phyloP scores from a whole-genome alignment of 495 filamentous ascomycete genomes.

The Wilcoxina mikolae region DNA sequence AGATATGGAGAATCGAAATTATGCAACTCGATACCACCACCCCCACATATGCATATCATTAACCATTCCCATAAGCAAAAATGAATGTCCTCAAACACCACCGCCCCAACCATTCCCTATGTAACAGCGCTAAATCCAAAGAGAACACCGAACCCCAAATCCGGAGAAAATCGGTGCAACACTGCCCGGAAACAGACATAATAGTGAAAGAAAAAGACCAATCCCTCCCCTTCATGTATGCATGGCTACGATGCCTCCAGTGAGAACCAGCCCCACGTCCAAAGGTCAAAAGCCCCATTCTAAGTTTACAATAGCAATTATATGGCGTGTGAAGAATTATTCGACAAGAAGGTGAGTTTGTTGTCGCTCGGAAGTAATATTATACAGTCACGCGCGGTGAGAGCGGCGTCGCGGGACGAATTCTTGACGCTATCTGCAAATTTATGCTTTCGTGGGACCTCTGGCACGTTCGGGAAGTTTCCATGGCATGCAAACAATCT shows the following conservation, averaged over 20 bases:
- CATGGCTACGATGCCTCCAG: too few species aligned
- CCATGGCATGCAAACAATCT: constrained; percentile 30
- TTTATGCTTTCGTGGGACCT: constrained; percentile 16
- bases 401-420: neutral
- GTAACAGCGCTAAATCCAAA: neutral
- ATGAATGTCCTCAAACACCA: neutral
- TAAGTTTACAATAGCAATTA: neutral
- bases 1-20: too few species aligned
- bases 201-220: too few species aligned
- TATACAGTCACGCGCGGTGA: neutral
- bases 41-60: too few species aligned
- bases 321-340: neutral
- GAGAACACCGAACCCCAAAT: neutral
- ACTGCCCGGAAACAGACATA: too few species aligned
- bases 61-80: neutral
- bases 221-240: too few species aligned
- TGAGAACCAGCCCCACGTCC: too few species aligned
- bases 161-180: neutral
- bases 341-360: neutral
- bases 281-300: neutral
- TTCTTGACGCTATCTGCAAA: too few species aligned
- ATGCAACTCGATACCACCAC: too few species aligned
- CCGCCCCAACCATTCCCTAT: neutral
- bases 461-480: constrained; percentile 22
- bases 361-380: neutral